A percentile compares a stretch with the other conserved stretches of the same genome.
phyloP scores from a whole-genome alignment of 2,329 filamentous ascomycete species.

The Reticulascus tulasneorum region DNA sequence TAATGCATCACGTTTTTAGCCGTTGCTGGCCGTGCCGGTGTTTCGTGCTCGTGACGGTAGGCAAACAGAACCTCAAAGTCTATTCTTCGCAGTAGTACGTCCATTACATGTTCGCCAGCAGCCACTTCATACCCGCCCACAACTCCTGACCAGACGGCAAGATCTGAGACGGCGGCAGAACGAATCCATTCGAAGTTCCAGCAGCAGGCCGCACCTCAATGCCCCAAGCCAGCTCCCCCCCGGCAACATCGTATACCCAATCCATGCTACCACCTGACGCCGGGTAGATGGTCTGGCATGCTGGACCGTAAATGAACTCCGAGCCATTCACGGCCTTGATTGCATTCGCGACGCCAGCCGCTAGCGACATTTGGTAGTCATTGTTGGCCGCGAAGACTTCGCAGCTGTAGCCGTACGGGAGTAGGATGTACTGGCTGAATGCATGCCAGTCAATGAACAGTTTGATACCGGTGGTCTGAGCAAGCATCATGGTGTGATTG shows the following conservation, averaged over 20 bases:
- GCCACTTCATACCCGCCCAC: slow-evolving; percentile 30
- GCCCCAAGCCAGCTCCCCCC: slow-evolving; percentile 33
- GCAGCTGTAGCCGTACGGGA: slow-evolving; percentile 42
- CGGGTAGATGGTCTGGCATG: slow-evolving; percentile 32
- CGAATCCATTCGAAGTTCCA: slow-evolving; percentile 30
- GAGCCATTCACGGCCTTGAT: slow-evolving; percentile 30
- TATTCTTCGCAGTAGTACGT: no score
- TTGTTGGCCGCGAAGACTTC: slow-evolving; percentile 32
- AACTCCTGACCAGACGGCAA: slow-evolving; percentile 30
- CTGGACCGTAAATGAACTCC: slow-evolving; percentile 31
- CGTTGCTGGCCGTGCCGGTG: no score
- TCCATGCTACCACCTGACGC: slow-evolving; percentile 27
- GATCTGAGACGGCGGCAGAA: slow-evolving; percentile 33
- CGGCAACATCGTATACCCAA: slow-evolving; percentile 20
- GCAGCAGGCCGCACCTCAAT: slow-evolving; percentile 30
- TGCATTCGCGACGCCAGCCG: slow-evolving; percentile 20
- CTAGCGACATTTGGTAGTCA: slow-evolving; percentile 34
- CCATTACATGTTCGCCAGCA: slow-evolving; percentile 18
- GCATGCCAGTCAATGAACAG: slow-evolving; percentile 46
- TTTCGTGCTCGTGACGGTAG: no score
- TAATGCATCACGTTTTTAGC: no score
- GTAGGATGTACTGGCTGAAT: slow-evolving; percentile 40
- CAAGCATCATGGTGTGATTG: slow-evolving; percentile 24
- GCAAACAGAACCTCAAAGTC: no score
- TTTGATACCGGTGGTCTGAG: slow-evolving; percentile 28